phyloP scores from a whole-genome alignment of 441 rosid genomes.

The Brassica balearica region DNA sequence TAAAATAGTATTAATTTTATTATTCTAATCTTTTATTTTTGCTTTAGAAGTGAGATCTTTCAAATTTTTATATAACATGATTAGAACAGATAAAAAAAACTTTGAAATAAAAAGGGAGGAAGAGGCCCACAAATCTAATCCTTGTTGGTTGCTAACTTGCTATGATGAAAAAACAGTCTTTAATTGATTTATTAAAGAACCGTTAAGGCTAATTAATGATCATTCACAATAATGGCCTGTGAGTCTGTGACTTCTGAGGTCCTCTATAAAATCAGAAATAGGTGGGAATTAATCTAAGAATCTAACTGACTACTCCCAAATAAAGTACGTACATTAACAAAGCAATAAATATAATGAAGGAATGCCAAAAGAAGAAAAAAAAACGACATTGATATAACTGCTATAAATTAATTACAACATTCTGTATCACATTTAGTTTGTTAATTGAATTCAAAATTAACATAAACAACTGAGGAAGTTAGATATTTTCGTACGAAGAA shows the following conservation, averaged over 20 bases:
- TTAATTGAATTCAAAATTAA: not conserved
- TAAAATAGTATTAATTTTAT: not conserved
- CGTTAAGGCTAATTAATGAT: slow-evolving; percentile 34
- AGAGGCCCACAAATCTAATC: slow-evolving; percentile 44
- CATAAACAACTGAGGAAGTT: not conserved
- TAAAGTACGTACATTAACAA: not conserved
- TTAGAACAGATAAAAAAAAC: not conserved
- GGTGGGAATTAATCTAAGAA: not conserved
- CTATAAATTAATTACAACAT: not conserved
- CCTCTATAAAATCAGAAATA: not conserved
- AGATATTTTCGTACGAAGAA: slow-evolving; percentile 6
- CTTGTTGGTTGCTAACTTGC: slow-evolving; percentile 42
- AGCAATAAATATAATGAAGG: not conserved
- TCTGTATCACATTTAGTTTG: not conserved
- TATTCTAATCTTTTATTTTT: not conserved
- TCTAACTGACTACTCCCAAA: not conserved
- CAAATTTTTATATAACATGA: slow-evolving; percentile 12
- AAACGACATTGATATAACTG: not conserved
- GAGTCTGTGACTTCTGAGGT: slow-evolving; percentile 2
- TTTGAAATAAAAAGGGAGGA: slow-evolving; percentile 7
- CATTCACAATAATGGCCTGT: slow-evolving; percentile 1
- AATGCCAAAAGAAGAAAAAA: not conserved
- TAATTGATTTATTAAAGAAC: slow-evolving; percentile 15
- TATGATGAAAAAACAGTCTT: slow-evolving; percentile 10
- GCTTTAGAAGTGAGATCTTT: not conserved